Evolutionary conservation across 331 rosid species (phyloP), one percentile per base, ranked within the genome.

Genomic region (Pyrus hybrid): DNA sequence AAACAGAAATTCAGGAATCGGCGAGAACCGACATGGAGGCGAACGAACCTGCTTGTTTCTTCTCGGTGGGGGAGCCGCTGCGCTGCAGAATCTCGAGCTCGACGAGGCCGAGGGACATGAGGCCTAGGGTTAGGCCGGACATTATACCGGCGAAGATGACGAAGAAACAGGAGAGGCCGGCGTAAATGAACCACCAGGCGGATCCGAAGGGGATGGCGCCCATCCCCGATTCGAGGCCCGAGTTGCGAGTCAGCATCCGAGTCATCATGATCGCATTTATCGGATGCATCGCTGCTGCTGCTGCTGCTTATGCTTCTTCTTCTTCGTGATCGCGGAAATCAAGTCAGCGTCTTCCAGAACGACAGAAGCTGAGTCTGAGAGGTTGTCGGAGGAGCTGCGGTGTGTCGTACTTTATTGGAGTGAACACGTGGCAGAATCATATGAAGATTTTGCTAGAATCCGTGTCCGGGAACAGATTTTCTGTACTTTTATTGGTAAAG

Each of bases 101-200:
- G 21, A 95, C 99, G 72, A 87, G 97, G 63, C 96, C 85, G 12
- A 95, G 97, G 65, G 99, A 95, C 99, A 95, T 95, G 82, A 95
- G 96, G 10, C 99, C 99, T 20, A 95, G 90, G 28, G 99, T 95
- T 61, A 95, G 63, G 23, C 99, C 99, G 6, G 99, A 92, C 99
- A 95, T 92, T 22, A 95, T 88, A 25, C 99, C 99, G 8, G 99
- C 99, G 68, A 95, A 95, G 70, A 90, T 73, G 63, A 95, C 97
- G 0, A 95, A 77, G 43, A 83, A 67, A 45, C 87, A 80, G 6
- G 93, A 94, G 73, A 90, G 64, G 2, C 96, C 99, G 21, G 89
- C 96, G 54, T 95, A 92, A 26, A 82, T 13, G 79, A 85, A 83
- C 97, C 97, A 95, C 90, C 82, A 76, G 3, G 67, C 70, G 21